Evolutionary conservation across 129 eudicot genomes (phyloP).

Genomic region (Scalesia atractyloides): DNA sequence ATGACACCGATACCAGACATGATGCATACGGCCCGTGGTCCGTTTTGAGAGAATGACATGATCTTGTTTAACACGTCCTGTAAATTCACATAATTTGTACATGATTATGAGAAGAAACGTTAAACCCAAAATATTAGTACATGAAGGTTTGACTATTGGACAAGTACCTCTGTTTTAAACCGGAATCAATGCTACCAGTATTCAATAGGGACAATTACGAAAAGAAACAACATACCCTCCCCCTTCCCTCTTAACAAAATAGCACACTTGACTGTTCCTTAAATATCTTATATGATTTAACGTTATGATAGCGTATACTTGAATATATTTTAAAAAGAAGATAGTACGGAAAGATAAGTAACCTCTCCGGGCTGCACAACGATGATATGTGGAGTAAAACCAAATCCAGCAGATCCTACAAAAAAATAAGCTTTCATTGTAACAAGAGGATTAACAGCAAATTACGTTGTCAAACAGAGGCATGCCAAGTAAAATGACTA

Average conservation of each 20-base stretch:
- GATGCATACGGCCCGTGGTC: constrained; percentile 83
- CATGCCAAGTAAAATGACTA: background rate
- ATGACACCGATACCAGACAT: constrained; percentile 86
- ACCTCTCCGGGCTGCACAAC: constrained; percentile 90
- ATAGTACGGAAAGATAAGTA: constrained; percentile 1
- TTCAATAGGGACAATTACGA: background rate
- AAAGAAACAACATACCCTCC: background rate
- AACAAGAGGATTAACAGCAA: constrained; percentile 1
- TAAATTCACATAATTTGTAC: constrained; percentile 13
- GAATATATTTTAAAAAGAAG: background rate
- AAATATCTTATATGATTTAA: background rate
- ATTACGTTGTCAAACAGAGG: background rate
- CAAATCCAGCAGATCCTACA: constrained; percentile 80
- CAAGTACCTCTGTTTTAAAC: background rate
- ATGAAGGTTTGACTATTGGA: background rate
- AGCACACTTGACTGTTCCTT: background rate
- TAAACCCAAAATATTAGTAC: background rate
- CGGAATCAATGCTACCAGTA: background rate
- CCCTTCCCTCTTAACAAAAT: background rate
- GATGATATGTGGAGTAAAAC: constrained; percentile 83
- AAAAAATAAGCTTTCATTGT: constrained; percentile 11
- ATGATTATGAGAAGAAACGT: background rate
- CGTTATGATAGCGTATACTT: background rate
- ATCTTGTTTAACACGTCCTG: constrained; percentile 81
- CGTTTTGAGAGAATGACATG: constrained; percentile 88